These are phyloP conservation scores for Baorangia bicolor DNA, from an alignment of 768 basidiomycete species.

Conservation along the genomic window DNA sequence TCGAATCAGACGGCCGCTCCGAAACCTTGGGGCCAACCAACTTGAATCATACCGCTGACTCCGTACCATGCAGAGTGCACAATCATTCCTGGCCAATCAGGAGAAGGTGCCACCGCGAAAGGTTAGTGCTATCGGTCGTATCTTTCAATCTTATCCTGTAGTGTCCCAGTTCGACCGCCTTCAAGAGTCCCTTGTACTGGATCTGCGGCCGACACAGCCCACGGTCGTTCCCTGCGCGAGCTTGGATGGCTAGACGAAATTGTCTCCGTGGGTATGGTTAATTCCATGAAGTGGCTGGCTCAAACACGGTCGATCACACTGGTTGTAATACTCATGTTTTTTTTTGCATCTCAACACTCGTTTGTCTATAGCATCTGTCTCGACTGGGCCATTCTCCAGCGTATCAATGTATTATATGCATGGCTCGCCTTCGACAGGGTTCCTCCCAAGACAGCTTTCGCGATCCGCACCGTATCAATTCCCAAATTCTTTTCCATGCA, in stretches of 20 bases:
- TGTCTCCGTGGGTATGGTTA: neutral
- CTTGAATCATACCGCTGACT: too few species aligned
- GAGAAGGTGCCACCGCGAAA: neutral
- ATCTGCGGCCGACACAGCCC: neutral
- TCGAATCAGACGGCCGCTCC: neutral
- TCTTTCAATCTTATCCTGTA: neutral
- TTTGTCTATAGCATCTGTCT: neutral
- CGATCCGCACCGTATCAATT: neutral
- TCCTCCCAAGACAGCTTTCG: neutral
- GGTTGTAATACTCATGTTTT: too few species aligned
- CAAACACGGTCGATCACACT: neutral
- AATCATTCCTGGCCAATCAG: neutral
- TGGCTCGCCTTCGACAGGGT: neutral
- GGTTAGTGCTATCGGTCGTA: neutral
- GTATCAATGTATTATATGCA: neutral
- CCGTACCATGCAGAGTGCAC: neutral
- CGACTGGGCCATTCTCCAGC: neutral
- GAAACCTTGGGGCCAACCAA: neutral
- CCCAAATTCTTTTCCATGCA: too few species aligned
- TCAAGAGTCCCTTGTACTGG: neutral
- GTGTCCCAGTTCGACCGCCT: neutral
- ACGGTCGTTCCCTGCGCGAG: neutral
- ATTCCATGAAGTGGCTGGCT: neutral
- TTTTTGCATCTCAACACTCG: neutral
- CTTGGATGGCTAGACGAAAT: neutral